Conservation (phyloP, 371 early-diverging fungal species). For the Amoeboaphelidium occidentale region DNA sequence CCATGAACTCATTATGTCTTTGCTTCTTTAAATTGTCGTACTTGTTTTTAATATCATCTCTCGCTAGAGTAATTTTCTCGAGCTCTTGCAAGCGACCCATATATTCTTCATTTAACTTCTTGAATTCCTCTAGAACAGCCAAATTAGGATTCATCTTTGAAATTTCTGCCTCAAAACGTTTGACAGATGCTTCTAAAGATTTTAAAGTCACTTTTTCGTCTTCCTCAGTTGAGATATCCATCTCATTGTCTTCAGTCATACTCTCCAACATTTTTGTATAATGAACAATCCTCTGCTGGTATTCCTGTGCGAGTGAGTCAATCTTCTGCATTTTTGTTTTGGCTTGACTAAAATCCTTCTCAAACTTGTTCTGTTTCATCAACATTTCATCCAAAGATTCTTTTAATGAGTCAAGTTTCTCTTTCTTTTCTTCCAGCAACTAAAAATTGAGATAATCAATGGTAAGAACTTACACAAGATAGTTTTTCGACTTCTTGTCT, state of each 20-base stretch:
- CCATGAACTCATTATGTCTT: constrained; percentile 84
- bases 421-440: constrained; percentile 41
- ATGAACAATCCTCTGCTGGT: background rate
- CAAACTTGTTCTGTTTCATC: constrained; percentile 32
- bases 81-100: constrained; percentile 40
- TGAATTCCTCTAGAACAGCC: constrained; percentile 63
- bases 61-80: constrained; percentile 34
- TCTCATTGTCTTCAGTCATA: background rate
- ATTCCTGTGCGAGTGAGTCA: no score
- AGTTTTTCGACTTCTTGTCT: background rate
- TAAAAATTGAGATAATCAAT: constrained; percentile 5
- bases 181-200: background rate
- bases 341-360: no score
- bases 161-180: constrained; percentile 21
- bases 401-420: constrained; percentile 32
- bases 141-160: constrained; percentile 59
- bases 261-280: background rate
- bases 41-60: constrained; percentile 42
- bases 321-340: no score
- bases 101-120: constrained; percentile 44
- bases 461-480: background rate
- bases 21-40: constrained; percentile 53
- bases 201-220: background rate
- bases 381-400: constrained; percentile 33
- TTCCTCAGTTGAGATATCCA: background rate